Conservation (phyloP, 2,329 filamentous ascomycete genomes). For the Ramularia endophylla region DNA sequence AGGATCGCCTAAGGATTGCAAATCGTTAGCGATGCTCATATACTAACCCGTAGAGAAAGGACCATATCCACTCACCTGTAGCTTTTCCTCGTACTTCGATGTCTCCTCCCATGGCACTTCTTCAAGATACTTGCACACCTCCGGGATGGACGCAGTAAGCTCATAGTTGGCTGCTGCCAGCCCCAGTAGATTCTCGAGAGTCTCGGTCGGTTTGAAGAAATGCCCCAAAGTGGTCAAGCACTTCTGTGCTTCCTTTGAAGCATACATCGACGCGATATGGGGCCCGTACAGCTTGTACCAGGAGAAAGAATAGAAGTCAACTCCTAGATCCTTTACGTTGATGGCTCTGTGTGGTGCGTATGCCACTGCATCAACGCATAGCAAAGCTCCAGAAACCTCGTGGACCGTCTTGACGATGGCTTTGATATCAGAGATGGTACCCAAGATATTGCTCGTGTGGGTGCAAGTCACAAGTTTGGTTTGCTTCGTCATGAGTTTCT, state of each 20-base stretch:
- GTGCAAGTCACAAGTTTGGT: slow-evolving; percentile 69
- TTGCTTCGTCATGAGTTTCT: slow-evolving; percentile 53
- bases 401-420: slow-evolving; percentile 52
- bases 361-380: slow-evolving; percentile 71
- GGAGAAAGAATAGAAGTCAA: slow-evolving; percentile 71
- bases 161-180: slow-evolving; percentile 68
- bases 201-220: slow-evolving; percentile 57
- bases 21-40: too few species aligned
- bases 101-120: slow-evolving; percentile 46
- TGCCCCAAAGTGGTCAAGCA: slow-evolving; percentile 55
- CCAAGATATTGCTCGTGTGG: slow-evolving; percentile 68
- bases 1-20: too few species aligned
- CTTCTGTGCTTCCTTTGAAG: slow-evolving; percentile 50
- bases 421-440: slow-evolving; percentile 60
- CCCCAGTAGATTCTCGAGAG: slow-evolving; percentile 61
- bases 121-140: slow-evolving; percentile 52
- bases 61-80: too few species aligned
- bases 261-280: slow-evolving; percentile 67
- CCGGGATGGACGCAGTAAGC: slow-evolving; percentile 56
- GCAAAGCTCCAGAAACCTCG: slow-evolving; percentile 48
- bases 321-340: slow-evolving; percentile 61
- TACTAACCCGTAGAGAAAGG: too few species aligned
- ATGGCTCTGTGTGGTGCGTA: slow-evolving; percentile 67
- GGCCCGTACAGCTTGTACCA: slow-evolving; percentile 84
- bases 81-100: slow-evolving; percentile 52